A percentile compares a stretch with the other conserved stretches of the same genome.
Conservation (phyloP, 208 protist species). For the Trypanosomatidae sp. region DNA sequence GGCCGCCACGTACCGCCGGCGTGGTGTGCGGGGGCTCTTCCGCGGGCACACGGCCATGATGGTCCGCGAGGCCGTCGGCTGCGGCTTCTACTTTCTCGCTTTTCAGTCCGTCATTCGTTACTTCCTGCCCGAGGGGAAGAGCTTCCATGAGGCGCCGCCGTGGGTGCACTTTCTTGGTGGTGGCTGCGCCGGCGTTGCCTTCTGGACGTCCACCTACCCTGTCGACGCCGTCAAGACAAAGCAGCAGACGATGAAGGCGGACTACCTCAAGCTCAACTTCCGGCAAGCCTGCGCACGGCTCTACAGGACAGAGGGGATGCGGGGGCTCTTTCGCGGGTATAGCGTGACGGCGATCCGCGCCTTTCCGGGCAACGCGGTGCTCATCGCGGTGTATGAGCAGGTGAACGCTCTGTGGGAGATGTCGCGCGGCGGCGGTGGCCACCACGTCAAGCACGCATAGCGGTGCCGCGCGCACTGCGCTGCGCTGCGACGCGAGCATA, state of each 20-base stretch:
- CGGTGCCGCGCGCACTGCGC: too few relatives aligned
- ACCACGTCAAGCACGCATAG: too few relatives aligned
- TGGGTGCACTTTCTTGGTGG: conserved; percentile 71
- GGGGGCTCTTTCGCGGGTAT: conserved; percentile 76
- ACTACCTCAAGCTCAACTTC: conserved; percentile 29
- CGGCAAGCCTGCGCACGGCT: conserved; percentile 29
- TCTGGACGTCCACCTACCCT: conserved; percentile 87
- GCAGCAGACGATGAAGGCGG: conserved; percentile 78
- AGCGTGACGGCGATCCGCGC: conserved; percentile 69
- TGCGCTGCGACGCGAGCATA: too few relatives aligned
- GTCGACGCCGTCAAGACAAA: conserved; percentile 89
- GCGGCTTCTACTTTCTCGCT: conserved; percentile 76
- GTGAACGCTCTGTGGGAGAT: conserved; percentile 67
- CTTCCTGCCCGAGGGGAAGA: conserved; percentile 59
- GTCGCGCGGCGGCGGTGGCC: conserved; percentile 7
- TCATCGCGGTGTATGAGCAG: conserved; percentile 91
- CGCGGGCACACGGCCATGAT: conserved; percentile 67
- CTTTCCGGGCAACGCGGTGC: conserved; percentile 83
- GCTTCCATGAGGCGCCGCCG: conserved; percentile 73
- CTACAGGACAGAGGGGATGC: conserved; percentile 63
- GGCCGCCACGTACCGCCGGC: conserved; percentile 27
- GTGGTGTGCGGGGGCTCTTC: conserved; percentile 63
- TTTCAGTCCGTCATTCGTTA: conserved; percentile 79
- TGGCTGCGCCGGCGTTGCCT: conserved; percentile 69
- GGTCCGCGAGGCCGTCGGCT: conserved; percentile 83